Evolutionary conservation across 306 rosid genomes (phyloP).

Genomic region (Dalbergia cultrata): DNA sequence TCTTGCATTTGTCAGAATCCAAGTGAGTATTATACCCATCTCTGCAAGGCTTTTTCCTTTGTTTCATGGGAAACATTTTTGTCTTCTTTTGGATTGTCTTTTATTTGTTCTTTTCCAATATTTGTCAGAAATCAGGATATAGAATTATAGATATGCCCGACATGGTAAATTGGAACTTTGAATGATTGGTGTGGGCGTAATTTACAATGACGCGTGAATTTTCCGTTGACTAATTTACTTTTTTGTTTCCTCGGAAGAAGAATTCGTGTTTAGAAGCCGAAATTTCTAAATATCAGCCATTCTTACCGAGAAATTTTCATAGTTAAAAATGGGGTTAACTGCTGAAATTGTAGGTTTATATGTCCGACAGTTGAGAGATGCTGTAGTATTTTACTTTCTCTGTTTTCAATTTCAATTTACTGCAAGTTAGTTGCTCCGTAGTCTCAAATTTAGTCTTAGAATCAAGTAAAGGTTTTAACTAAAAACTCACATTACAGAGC

Average conservation of each 20-base stretch:
- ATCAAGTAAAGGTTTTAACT: too few relatives aligned
- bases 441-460: too few relatives aligned
- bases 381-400: too few relatives aligned
- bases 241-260: background rate
- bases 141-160: background rate
- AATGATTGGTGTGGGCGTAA: background rate
- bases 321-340: background rate
- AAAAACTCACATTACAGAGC: too few relatives aligned
- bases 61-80: background rate
- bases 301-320: background rate
- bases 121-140: background rate
- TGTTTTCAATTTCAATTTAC: too few relatives aligned
- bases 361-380: background rate
- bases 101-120: background rate
- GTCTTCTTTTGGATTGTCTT: background rate
- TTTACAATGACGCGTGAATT: background rate
- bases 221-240: background rate
- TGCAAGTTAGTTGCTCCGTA: too few relatives aligned
- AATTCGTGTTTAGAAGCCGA: background rate
- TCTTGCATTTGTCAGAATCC: conserved; percentile 90
- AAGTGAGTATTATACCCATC: conserved; percentile 66
- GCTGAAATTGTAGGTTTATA: background rate
- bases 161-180: background rate
- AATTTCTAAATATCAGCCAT: background rate
- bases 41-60: background rate